Base-by-base conservation (phyloP, 2,329 filamentous ascomycete genomes). In the Aspergillus bombycis region DNA sequence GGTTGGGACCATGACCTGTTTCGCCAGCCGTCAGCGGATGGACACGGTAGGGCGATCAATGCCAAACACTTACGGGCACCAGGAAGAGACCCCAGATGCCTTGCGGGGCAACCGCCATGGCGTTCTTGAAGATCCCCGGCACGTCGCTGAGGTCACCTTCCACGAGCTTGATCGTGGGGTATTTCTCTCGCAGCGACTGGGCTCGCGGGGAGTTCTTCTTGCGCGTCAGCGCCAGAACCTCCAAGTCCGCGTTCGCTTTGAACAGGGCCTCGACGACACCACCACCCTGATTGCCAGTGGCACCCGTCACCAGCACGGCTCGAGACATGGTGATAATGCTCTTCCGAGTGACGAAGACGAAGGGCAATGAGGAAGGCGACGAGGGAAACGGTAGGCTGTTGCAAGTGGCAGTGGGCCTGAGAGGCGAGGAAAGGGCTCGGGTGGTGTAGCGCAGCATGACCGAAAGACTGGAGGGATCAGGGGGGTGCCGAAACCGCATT, bases 11-110 rank as follows among this genome's bases (percentile, higher is more conserved):
- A 62, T 55, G 11, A 56, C 26, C 62, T 65, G 28, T 43, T 21
- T 10, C 6, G 23, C 10, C 8, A 19, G 11, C 11, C 30, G 19
- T 46, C 43, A 28, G 10, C 16, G 12, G 4, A 38, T 9, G 4
- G 19, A 19, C 26, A 6, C n/a, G 21, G 3, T 6, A 3, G 36
- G 10, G 26, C 3, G 1, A 19, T 28, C n/a, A 9, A 26, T 43
- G 36, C 1, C n/a, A 57, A n/a, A n/a, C 28, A 48, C 75, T 54
- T 65, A 86, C 79, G 75, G 88, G 86, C 0, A 91, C 86, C 28
- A 83, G 86, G 75, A 85, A 91, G 7, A 90, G 86, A 4, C 86
- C 86, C 82, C 84, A 87, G 62, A 88, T 81, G 1, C 80, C 76
- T 21, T 58, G 53, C 12, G 72, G 64, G 0, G 75, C 72, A 28